A percentile compares a stretch with the other conserved stretches of the same genome.
Conservation (phyloP, 2,329 filamentous ascomycete genomes). For the Calycina herbarum region DNA sequence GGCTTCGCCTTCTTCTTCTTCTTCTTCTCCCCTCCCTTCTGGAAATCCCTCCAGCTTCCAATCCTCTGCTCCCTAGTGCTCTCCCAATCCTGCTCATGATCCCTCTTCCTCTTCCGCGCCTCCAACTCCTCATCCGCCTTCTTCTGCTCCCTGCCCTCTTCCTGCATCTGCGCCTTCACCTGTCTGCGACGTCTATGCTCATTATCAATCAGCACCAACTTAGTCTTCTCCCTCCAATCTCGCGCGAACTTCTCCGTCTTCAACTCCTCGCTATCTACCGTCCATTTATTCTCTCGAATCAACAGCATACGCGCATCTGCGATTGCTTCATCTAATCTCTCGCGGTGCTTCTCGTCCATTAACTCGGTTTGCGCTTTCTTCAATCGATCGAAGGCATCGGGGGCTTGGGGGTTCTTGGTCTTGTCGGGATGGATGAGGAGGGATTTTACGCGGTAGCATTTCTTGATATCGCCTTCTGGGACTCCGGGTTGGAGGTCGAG, state of each 20-base stretch:
- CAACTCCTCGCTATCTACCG: slow-evolving; percentile 81
- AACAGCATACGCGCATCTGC: slow-evolving; percentile 93
- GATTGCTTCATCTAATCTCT: slow-evolving; percentile 87
- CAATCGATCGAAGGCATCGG: slow-evolving; percentile 93
- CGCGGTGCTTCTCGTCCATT: slow-evolving; percentile 90
- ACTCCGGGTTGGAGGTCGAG: slow-evolving; percentile 95
- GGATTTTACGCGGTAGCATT: slow-evolving; percentile 94
- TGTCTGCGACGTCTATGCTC: slow-evolving; percentile 82
- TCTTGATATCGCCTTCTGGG: slow-evolving; percentile 93
- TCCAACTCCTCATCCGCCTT: slow-evolving; percentile 84
- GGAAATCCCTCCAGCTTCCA: slow-evolving; percentile 89
- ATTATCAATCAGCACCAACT: slow-evolving; percentile 87
- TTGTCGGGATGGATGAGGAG: slow-evolving; percentile 99
- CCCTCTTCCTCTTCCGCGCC: slow-evolving; percentile 78
- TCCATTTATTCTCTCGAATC: slow-evolving; percentile 93
- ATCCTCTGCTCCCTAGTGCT: slow-evolving; percentile 87
- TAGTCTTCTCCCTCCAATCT: slow-evolving; percentile 88
- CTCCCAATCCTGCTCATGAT: slow-evolving; percentile 96
- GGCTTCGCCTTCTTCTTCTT: slow-evolving; percentile 61
- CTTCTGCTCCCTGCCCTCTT: slow-evolving; percentile 87
- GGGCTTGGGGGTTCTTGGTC: slow-evolving; percentile 84
- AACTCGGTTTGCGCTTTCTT: slow-evolving; percentile 92
- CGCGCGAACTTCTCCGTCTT: slow-evolving; percentile 79
- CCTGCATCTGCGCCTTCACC: slow-evolving; percentile 91
- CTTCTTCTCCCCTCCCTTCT: slow-evolving; percentile 68